phyloP scores from a whole-genome alignment of 2,329 filamentous ascomycete species.

The Hymenoscyphus salicellus region DNA sequence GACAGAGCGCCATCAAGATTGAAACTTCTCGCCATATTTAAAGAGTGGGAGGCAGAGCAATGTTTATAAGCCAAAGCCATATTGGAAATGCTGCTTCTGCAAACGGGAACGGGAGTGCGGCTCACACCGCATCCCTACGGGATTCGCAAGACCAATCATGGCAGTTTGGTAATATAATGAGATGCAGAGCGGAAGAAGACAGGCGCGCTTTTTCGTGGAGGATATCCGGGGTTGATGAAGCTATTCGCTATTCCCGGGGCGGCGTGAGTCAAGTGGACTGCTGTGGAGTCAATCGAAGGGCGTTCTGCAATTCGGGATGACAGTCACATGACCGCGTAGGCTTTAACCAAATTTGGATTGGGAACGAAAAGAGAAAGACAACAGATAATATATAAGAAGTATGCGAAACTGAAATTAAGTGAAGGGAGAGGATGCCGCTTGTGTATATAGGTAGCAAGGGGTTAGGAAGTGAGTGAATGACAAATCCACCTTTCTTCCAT shows the following conservation, averaged over 20 bases:
- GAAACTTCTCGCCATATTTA: neutral
- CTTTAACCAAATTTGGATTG: no score
- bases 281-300: no score
- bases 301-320: neutral
- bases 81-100: neutral
- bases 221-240: neutral
- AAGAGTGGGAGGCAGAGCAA: neutral
- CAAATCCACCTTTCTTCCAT: no score
- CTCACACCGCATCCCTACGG: neutral
- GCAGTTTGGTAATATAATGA: neutral
- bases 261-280: neutral
- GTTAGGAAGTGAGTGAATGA: no score
- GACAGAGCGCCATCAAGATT: neutral
- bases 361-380: no score
- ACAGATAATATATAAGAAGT: no score
- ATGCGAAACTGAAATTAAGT: no score
- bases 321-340: no score
- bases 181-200: neutral
- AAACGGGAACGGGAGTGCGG: neutral
- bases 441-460: no score
- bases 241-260: neutral
- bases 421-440: no score
- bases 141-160: neutral
- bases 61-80: neutral
- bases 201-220: neutral